phyloP scores from a whole-genome alignment of 257 asterid genomes.

The Salvia rosmarinus region DNA sequence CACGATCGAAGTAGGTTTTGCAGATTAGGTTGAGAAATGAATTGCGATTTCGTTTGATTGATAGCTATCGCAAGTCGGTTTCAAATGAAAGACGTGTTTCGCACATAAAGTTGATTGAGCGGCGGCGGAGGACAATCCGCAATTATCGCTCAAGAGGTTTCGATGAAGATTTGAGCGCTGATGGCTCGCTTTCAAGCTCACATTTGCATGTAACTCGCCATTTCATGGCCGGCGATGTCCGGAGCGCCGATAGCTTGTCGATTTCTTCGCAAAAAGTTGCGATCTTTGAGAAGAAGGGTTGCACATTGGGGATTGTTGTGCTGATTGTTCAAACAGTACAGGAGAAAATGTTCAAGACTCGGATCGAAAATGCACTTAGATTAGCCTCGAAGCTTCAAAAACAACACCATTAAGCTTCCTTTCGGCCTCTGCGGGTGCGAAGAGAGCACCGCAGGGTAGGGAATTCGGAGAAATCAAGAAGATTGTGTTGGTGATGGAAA shows the following conservation, averaged over 20 bases:
- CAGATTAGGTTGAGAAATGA: constrained; percentile 18
- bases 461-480: constrained; percentile 70
- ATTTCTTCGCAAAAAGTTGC: constrained; percentile 82
- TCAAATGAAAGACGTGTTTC: constrained; percentile 96
- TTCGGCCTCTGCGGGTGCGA: constrained; percentile 97
- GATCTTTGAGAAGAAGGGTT: constrained; percentile 97
- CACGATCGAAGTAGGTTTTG: constrained; percentile 18
- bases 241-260: constrained; percentile 80
- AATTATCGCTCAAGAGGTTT: constrained; percentile 71
- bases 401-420: constrained; percentile 70
- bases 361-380: constrained; percentile 80
- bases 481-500: constrained; percentile 61
- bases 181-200: constrained; percentile 67
- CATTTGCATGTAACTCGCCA: constrained; percentile 84
- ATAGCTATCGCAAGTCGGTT: constrained; percentile 87
- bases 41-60: constrained; percentile 19
- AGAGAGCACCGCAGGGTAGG: constrained; percentile 67
- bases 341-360: constrained; percentile 70
- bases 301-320: constrained; percentile 76
- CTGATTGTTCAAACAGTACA: constrained; percentile 73
- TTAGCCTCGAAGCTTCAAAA: constrained; percentile 72
- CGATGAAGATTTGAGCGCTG: constrained; percentile 57
- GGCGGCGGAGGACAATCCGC: constrained; percentile 80
- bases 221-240: constrained; percentile 95
- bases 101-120: constrained; percentile 93